Evolutionary conservation across 371 early-diverging fungal species (phyloP).

Genomic region (Rhizopus stolonifer): DNA sequence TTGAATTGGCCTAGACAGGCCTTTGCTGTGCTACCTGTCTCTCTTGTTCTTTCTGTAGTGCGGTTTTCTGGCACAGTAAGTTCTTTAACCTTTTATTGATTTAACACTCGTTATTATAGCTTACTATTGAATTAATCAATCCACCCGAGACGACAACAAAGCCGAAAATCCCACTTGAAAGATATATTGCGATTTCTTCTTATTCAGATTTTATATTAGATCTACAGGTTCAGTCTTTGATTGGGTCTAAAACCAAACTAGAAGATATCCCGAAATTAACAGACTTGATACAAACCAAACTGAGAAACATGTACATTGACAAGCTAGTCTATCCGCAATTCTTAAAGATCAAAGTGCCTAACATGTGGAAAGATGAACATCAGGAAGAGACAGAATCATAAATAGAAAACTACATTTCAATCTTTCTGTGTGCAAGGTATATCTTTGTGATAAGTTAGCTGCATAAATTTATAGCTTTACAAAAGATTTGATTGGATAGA

Average conservation of each 20-base stretch:
- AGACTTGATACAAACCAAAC: conserved; percentile 72
- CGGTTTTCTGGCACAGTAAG: conserved; percentile 86
- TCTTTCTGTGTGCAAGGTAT: no score
- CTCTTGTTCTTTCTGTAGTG: conserved; percentile 77
- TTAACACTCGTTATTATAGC: no score
- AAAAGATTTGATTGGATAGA: no score
- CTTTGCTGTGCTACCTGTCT: conserved; percentile 89
- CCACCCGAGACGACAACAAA: conserved; percentile 45
- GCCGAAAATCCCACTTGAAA: conserved; percentile 43
- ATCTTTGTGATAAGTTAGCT: no score
- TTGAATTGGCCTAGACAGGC: conserved; percentile 88
- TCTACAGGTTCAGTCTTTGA: conserved; percentile 80
- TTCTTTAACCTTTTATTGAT: neutral
- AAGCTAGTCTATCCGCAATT: conserved; percentile 64
- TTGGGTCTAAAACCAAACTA: conserved; percentile 92
- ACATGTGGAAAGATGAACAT: conserved; percentile 39
- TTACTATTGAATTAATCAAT: conserved; percentile 47
- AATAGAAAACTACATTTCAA: no score
- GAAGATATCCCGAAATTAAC: conserved; percentile 92
- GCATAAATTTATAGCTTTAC: no score
- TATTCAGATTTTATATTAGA: conserved; percentile 79
- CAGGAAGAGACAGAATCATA: conserved; percentile 3
- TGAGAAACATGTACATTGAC: conserved; percentile 70
- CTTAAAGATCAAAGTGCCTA: conserved; percentile 51
- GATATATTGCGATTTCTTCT: conserved; percentile 64